Percentiles rank a stretch among this genome's conserved stretches.
Evolutionary conservation across 2,329 filamentous ascomycete genomes (phyloP).

Genomic region (Paraconiothyrium sp.): DNA sequence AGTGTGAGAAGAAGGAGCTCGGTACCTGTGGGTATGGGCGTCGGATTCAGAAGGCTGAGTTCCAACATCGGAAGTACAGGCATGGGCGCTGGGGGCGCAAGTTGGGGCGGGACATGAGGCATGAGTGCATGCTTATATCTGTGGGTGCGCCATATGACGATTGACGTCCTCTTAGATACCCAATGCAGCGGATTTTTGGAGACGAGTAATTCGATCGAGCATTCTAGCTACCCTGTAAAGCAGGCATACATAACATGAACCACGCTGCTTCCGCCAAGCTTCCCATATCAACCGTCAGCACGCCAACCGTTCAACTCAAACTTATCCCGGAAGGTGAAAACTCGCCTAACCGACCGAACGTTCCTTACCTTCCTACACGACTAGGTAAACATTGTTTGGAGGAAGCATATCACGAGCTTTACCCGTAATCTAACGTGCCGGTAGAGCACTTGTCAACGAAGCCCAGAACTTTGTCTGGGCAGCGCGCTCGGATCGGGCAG

Average conservation of each 20-base stretch:
- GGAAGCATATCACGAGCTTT: background rate
- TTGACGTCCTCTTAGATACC: background rate
- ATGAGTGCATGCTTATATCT: background rate
- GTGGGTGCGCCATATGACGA: background rate
- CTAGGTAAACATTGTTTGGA: background rate
- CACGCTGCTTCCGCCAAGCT: conserved; percentile 4
- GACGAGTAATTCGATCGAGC: background rate
- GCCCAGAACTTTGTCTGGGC: conserved; percentile 10
- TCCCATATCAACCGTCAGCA: background rate
- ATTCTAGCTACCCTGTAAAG: background rate
- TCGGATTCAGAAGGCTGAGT: conserved; percentile 55
- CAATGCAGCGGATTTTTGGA: background rate
- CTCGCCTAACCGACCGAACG: background rate
- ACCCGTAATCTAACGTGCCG: background rate
- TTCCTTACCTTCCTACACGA: conserved; percentile 5
- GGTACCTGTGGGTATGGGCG: conserved; percentile 58
- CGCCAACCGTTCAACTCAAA: background rate
- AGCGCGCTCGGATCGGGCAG: background rate
- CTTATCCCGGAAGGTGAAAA: conserved; percentile 4
- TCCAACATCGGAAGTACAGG: conserved; percentile 56
- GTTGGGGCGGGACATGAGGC: conserved; percentile 43
- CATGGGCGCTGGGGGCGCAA: conserved; percentile 43
- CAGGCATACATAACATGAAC: background rate
- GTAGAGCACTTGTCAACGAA: background rate
- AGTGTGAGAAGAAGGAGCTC: conserved; percentile 51